These are phyloP conservation scores for Ustilago cynodontis DNA, from an alignment of 1,284 basidiomycete species.

Conservation along the genomic window DNA sequence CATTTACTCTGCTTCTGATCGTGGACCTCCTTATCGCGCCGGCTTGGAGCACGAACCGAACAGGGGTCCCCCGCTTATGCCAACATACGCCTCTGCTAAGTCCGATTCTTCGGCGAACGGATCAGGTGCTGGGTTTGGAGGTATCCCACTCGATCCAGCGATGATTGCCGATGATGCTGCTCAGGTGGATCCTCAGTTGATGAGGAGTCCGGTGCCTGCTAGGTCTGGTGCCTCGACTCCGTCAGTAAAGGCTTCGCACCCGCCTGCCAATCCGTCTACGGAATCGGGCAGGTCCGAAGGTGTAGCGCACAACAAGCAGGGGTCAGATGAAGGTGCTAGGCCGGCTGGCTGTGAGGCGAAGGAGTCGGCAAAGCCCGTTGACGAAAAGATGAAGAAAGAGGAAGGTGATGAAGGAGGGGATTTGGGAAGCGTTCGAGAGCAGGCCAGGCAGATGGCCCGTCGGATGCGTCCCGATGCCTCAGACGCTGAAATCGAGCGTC, in stretches of 20 bases:
- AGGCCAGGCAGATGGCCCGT: slow-evolving; percentile 46
- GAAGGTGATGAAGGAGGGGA: slow-evolving; percentile 17
- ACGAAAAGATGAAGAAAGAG: slow-evolving; percentile 25
- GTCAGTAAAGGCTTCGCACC: neutral
- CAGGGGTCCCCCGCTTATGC: slow-evolving; percentile 22
- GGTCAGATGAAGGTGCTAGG: neutral
- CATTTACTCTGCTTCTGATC: slow-evolving; percentile 11
- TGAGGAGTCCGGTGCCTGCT: slow-evolving; percentile 8
- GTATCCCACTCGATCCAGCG: slow-evolving; percentile 33
- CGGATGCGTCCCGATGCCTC: slow-evolving; percentile 54
- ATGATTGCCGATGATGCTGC: slow-evolving; percentile 45
- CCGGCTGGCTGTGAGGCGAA: neutral
- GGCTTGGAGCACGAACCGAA: slow-evolving; percentile 4
- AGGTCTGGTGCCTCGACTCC: neutral
- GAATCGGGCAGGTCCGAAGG: neutral
- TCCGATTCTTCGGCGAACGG: slow-evolving; percentile 2
- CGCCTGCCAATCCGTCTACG: neutral
- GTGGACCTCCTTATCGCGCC: slow-evolving; percentile 13
- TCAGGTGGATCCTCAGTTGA: slow-evolving; percentile 23
- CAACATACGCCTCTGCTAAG: slow-evolving; percentile 26
- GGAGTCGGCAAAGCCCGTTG: neutral
- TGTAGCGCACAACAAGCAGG: neutral
- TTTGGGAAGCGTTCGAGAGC: slow-evolving; percentile 32
- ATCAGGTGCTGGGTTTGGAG: slow-evolving; percentile 3
- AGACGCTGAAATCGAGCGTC: slow-evolving; percentile 50